These are phyloP conservation scores for Saccharomycopsis vini DNA, from an alignment of 805 yeast genomes.

Conservation along the genomic window DNA sequence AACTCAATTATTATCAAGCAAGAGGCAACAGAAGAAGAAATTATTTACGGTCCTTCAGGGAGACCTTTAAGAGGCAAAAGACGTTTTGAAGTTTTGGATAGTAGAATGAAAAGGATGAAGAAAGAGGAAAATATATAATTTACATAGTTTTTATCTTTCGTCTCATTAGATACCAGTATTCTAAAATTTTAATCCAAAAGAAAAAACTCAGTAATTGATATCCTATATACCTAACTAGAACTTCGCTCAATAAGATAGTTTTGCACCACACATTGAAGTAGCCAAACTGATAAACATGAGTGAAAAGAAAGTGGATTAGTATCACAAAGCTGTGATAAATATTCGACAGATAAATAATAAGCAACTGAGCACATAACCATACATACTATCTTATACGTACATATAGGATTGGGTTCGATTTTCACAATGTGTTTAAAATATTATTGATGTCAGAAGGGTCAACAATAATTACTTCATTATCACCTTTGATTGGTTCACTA, in stretches of 20 bases:
- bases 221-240: too few relatives aligned
- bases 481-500: conserved; percentile 19
- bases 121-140: neutral
- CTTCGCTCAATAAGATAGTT: too few relatives aligned
- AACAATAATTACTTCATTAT: conserved; percentile 21
- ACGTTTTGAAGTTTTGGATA: conserved; percentile 2
- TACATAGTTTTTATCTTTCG: neutral
- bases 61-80: conserved; percentile 15
- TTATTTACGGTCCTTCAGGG: conserved; percentile 10
- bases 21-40: neutral
- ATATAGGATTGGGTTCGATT: too few relatives aligned
- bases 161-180: neutral
- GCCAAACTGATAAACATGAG: too few relatives aligned
- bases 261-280: too few relatives aligned
- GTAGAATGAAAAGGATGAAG: neutral
- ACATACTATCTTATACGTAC: too few relatives aligned
- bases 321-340: too few relatives aligned
- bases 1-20: neutral
- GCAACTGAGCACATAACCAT: too few relatives aligned
- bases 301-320: too few relatives aligned
- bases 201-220: too few relatives aligned
- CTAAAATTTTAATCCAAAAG: too few relatives aligned
- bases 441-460: conserved; percentile 5
- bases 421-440: conserved; percentile 1
- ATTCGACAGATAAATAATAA: too few relatives aligned